phyloP scores from a whole-genome alignment of 495 filamentous ascomycete species.

The Cercophora samala region DNA sequence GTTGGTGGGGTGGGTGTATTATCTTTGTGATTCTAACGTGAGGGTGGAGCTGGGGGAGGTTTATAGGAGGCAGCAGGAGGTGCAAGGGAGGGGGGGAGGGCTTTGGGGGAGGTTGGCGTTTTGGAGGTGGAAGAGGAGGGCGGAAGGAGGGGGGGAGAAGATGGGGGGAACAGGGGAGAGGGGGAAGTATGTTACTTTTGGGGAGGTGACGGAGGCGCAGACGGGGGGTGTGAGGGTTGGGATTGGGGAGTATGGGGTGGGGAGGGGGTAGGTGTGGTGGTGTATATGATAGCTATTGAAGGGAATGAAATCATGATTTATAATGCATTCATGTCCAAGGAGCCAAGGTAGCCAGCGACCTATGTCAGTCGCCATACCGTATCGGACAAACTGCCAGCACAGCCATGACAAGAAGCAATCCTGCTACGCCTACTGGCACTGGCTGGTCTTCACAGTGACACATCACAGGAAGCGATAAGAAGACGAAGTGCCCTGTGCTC shows the following conservation, averaged over 20 bases:
- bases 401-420: no score
- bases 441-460: no score
- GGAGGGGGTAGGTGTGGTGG: not conserved
- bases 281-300: no score
- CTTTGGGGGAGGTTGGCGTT: not conserved
- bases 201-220: not conserved
- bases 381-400: no score
- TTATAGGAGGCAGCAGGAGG: not conserved
- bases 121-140: not conserved
- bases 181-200: conserved; percentile 2
- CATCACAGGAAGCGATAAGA: no score
- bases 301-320: no score
- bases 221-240: not conserved
- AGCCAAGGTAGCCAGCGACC: no score
- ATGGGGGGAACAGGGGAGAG: not conserved
- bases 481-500: no score
- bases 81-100: not conserved
- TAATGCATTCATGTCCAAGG: no score
- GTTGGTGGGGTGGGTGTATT: not conserved
- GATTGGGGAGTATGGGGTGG: not conserved
- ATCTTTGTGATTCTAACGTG: not conserved
- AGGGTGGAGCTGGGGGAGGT: not conserved
- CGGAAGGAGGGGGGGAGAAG: not conserved
- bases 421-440: no score
- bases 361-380: no score